Conservation (phyloP, 345 rosid species). For the Pugionium dolabratum region DNA sequence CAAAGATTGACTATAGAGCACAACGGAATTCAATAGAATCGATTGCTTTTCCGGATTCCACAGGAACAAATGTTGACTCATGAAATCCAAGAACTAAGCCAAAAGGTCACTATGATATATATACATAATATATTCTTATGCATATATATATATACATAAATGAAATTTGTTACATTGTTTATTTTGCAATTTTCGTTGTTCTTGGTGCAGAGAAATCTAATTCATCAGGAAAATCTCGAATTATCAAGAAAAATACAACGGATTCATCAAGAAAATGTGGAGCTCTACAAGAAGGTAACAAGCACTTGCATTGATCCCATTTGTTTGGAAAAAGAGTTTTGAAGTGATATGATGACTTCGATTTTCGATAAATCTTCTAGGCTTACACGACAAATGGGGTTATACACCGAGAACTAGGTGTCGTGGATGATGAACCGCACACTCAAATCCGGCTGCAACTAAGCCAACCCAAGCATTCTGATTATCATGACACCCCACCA, state of each 20-base stretch:
- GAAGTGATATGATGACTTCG: neutral
- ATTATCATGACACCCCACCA: constrained; percentile 19
- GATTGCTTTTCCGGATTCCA: neutral
- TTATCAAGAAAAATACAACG: constrained; percentile 51
- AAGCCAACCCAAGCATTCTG: constrained; percentile 47
- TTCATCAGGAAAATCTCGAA: constrained; percentile 58
- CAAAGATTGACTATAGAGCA: neutral
- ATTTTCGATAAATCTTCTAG: constrained; percentile 38
- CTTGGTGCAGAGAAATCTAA: constrained; percentile 49
- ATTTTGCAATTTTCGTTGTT: no score
- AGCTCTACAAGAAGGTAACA: constrained; percentile 56
- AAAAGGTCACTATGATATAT: constrained; percentile 42
- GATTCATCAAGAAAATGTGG: constrained; percentile 54
- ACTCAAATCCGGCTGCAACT: constrained; percentile 50
- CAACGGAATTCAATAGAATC: constrained; percentile 4
- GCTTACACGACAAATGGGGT: constrained; percentile 43
- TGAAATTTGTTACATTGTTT: neutral
- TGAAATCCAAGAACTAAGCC: constrained; percentile 52
- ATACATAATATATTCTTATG: neutral
- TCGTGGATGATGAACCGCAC: constrained; percentile 33
- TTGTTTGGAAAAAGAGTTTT: constrained; percentile 4
- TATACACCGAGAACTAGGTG: constrained; percentile 31
- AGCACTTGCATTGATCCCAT: constrained; percentile 4
- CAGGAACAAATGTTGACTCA: constrained; percentile 51
- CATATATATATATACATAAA: neutral